Evolutionary conservation across 768 basidiomycete genomes (phyloP), one percentile per base, ranked within the genome.

Genomic region (Amanita pallidorosea): DNA sequence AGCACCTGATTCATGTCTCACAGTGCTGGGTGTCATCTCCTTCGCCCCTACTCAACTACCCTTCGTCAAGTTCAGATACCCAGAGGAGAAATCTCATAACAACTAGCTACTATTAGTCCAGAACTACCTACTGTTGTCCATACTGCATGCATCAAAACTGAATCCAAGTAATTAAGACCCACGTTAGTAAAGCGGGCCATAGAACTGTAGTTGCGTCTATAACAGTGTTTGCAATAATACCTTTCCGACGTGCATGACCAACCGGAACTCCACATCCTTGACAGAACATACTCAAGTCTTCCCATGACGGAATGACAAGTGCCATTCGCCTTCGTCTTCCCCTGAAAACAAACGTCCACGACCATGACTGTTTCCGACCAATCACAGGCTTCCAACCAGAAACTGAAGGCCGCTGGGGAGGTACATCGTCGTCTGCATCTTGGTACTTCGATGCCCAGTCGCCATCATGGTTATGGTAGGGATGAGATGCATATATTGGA

Each of bases 301-400:
- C 52, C 60, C 68, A 67, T 54, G 57, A 55, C 41, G 80, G 79
- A 25, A 71, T 50, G 5, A 66, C 62, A 12, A 83, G 17, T 15
- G 72, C 69, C 53, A 85, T 58, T n/a, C 77, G 74, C 53, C 81
- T 70, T 15, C 77, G 67, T 25, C 77, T 70, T 1, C 80, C 80
- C 23, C 68, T 60, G 49, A 83, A 69, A 20, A 71, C 69, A 58
- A 85, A 84, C 15, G 74, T 69, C 70, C 74, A 77, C 17, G 73
- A 70, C 69, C 72, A 77, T 25, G 37, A 45, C 41, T 56, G 51
- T 41, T 60, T 58, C 18, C 3, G 15, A 9, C n/a, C 17, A 35
- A 35, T 41, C 42, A 45, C 50, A 9, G 50, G 50, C 17, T 45
- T 51, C 50, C 50, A 51, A 34, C 50, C 50, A 33, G 49, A 70